Conservation (phyloP, 2,329 filamentous ascomycete species). For the Hypoxylon sp. region DNA sequence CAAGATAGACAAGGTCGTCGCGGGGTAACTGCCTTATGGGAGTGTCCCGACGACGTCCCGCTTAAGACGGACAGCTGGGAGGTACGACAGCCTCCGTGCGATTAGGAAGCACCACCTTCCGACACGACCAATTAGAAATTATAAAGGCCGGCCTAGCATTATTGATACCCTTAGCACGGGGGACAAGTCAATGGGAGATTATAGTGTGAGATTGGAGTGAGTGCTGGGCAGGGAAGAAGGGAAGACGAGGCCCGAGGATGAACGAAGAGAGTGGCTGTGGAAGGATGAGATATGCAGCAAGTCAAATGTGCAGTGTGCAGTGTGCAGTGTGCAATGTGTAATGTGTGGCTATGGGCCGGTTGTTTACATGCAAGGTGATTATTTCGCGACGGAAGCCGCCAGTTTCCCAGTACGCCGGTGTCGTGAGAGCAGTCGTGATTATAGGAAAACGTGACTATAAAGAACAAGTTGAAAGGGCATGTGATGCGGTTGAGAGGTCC, state of each 20-base stretch:
- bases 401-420: conserved; percentile 8
- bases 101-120: conserved; percentile 38
- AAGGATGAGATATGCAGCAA: conserved; percentile 40
- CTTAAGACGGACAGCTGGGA: conserved; percentile 13
- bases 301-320: too few species aligned
- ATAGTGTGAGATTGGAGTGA: conserved; percentile 13
- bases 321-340: too few species aligned
- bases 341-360: conserved; percentile 32
- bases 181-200: conserved; percentile 14
- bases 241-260: conserved; percentile 7
- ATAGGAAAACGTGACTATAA: conserved; percentile 30
- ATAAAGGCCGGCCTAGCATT: conserved; percentile 44
- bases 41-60: conserved; percentile 23
- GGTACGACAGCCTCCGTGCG: conserved; percentile 20
- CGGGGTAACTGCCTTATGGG: conserved; percentile 21
- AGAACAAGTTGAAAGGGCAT: conserved; percentile 37
- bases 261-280: conserved; percentile 16
- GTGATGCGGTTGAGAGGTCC: conserved; percentile 41
- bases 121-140: conserved; percentile 47
- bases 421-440: conserved; percentile 31
- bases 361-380: conserved; percentile 35
- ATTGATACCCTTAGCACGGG: conserved; percentile 40
- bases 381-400: conserved; percentile 11
- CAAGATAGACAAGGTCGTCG: conserved; percentile 1
- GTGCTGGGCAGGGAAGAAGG: background rate